Evolutionary conservation across 2,329 filamentous ascomycete species (phyloP).

Genomic region (Xylariomycetidae sp.): DNA sequence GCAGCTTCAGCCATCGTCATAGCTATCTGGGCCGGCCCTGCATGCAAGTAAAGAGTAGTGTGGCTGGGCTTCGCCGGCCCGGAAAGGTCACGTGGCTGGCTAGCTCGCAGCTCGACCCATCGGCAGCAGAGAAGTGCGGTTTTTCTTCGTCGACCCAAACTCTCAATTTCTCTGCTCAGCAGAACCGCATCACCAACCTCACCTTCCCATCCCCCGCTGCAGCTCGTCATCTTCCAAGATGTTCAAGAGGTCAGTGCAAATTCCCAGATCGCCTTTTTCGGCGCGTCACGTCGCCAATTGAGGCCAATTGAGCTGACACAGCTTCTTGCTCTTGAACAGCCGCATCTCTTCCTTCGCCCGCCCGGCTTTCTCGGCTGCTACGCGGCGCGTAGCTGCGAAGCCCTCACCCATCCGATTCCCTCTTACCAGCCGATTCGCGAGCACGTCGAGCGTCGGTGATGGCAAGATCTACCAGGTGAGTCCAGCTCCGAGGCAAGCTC

Average conservation of each 20-base stretch:
- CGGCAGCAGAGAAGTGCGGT: constrained; percentile 13
- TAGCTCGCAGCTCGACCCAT: not conserved
- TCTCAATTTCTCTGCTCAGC: constrained; percentile 22
- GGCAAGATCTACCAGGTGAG: constrained; percentile 66
- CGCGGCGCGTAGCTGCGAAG: constrained; percentile 52
- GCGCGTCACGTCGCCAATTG: constrained; percentile 36
- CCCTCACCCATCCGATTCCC: constrained; percentile 50
- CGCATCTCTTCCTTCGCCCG: constrained; percentile 61
- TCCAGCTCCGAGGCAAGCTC: constrained; percentile 4
- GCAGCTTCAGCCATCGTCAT: too few species aligned
- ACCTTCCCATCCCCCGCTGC: constrained; percentile 55
- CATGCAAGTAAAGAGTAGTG: too few species aligned
- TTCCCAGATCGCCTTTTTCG: constrained; percentile 23
- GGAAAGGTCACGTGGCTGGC: not conserved
- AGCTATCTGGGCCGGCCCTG: too few species aligned
- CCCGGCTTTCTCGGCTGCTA: constrained; percentile 49
- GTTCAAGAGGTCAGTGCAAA: constrained; percentile 70
- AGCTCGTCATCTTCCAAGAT: constrained; percentile 68
- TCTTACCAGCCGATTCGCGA: constrained; percentile 53
- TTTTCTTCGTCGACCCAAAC: constrained; percentile 18
- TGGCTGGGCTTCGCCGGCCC: too few species aligned
- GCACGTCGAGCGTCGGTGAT: constrained; percentile 51
- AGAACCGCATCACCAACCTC: constrained; percentile 41
- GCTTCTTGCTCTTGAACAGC: constrained; percentile 37
- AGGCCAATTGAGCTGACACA: constrained; percentile 44